These are phyloP conservation scores for Ceratobasidium papillatum DNA, from an alignment of 1,284 basidiomycete genomes.

Conservation along the genomic window DNA sequence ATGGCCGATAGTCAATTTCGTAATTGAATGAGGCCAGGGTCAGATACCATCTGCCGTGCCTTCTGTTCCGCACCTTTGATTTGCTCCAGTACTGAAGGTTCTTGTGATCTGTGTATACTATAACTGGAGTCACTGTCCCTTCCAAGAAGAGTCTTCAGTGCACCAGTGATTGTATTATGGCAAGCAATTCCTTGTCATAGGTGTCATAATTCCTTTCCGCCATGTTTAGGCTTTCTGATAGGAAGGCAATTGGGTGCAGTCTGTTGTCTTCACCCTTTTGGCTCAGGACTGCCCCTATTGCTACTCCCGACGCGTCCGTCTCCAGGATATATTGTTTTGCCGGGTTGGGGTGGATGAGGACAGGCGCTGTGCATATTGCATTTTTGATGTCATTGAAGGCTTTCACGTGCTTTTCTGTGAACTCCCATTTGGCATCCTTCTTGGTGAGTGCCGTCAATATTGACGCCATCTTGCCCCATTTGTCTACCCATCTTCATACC, in stretches of 20 bases:
- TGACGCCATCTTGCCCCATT: constrained; percentile 47
- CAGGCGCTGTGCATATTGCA: constrained; percentile 13
- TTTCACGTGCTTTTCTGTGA: constrained; percentile 33
- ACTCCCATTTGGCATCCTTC: constrained; percentile 44
- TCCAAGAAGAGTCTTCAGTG: constrained; percentile 31
- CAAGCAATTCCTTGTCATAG: constrained; percentile 53
- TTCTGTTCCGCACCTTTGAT: constrained; percentile 24
- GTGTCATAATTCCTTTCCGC: constrained; percentile 52
- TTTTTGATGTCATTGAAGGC: constrained; percentile 49
- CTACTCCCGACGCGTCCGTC: no score
- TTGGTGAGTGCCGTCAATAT: constrained; percentile 48
- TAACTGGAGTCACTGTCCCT: constrained; percentile 18
- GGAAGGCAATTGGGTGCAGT: constrained; percentile 19
- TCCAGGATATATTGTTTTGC: constrained; percentile 23
- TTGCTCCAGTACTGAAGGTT: background rate
- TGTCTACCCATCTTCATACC: constrained; percentile 41
- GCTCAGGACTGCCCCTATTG: constrained; percentile 34
- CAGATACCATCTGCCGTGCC: background rate
- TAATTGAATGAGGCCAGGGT: background rate
- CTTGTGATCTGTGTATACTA: constrained; percentile 35
- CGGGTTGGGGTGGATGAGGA: constrained; percentile 20
- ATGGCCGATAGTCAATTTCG: background rate
- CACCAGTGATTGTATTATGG: constrained; percentile 20
- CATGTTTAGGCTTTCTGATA: constrained; percentile 32
- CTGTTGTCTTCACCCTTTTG: background rate